Conservation (phyloP, 1,284 basidiomycete species). For the Erythrobasidium hasegawianum region DNA sequence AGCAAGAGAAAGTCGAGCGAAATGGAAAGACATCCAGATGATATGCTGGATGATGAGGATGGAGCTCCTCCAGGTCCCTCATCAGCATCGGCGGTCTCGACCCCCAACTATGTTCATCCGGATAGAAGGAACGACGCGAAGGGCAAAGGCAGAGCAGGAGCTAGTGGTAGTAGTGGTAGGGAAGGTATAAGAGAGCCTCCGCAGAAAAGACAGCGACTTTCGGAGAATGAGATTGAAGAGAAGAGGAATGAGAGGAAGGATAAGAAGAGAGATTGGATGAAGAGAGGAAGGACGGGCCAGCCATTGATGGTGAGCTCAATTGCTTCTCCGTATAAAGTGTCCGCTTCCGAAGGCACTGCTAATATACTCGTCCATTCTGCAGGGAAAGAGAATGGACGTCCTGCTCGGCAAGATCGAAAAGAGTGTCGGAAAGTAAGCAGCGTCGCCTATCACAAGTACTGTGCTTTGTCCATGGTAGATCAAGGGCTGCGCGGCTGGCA, state of each 20-base stretch:
- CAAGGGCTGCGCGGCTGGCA: no score
- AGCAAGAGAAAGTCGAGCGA: conserved; percentile 26
- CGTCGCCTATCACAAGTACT: no score
- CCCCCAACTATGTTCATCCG: conserved; percentile 4
- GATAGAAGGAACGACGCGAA: background rate
- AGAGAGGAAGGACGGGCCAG: conserved; percentile 17
- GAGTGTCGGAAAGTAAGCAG: background rate
- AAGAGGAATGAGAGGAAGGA: conserved; percentile 17
- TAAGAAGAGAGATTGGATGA: conserved; percentile 17
- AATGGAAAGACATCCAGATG: conserved; percentile 26
- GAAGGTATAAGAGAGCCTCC: background rate
- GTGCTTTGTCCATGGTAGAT: no score
- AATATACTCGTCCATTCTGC: no score
- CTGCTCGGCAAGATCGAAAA: conserved; percentile 29
- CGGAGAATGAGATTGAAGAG: conserved; percentile 26
- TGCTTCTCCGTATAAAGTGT: no score
- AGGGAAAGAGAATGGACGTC: conserved; percentile 28
- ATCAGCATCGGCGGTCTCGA: no score
- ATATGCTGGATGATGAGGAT: conserved; percentile 12
- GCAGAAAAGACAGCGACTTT: conserved; percentile 13
- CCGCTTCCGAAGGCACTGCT: no score
- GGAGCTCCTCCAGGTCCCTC: background rate
- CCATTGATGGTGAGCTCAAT: conserved; percentile 18
- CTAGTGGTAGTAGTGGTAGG: no score
- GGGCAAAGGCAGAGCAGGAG: background rate